Evolutionary conservation across 345 rosid species (phyloP).

Genomic region (Mangifera indica): DNA sequence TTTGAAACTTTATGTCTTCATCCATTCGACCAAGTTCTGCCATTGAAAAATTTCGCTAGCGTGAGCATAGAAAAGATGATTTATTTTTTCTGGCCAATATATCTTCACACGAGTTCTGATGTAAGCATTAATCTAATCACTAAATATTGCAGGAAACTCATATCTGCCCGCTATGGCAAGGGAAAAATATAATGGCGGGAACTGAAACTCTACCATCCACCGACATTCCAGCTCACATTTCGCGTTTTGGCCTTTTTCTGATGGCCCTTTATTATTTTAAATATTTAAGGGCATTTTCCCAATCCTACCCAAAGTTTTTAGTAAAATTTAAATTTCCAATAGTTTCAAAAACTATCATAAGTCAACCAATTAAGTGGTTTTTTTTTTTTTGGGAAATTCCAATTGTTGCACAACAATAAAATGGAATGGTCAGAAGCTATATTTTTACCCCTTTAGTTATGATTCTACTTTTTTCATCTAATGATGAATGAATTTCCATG

Average conservation of each 20-base stretch:
- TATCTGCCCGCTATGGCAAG: background rate
- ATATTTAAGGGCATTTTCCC: no score
- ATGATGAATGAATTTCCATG: no score
- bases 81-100: background rate
- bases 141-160: background rate
- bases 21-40: conserved; percentile 10
- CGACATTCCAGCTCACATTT: background rate
- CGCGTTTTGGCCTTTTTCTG: background rate
- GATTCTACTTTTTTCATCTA: no score
- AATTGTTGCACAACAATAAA: no score
- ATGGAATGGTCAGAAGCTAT: no score
- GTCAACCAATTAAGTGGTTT: no score
- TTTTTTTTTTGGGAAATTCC: no score
- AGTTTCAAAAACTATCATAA: no score
- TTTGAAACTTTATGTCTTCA: conserved; percentile 21
- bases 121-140: background rate
- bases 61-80: conserved; percentile 9
- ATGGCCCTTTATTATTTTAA: background rate
- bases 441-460: no score
- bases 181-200: conserved; percentile 3
- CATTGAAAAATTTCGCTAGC: conserved; percentile 1
- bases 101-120: background rate
- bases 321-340: no score
- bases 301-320: no score
- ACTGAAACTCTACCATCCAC: conserved; percentile 2